Evolutionary conservation across 2,329 filamentous ascomycete species (phyloP).

Genomic region (Scedosporium boydii): DNA sequence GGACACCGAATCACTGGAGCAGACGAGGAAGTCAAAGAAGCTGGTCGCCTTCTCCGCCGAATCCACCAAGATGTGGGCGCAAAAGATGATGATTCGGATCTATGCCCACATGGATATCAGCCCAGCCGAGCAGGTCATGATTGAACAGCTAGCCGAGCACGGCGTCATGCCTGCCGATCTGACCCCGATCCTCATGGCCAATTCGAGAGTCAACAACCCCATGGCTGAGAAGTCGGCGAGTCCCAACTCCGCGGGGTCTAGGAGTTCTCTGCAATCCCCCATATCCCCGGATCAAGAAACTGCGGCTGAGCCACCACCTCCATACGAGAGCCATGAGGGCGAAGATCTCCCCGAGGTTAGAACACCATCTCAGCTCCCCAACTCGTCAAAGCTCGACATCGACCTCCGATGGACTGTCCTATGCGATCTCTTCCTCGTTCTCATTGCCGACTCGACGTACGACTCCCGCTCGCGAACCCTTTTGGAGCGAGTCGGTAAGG

Average conservation of each 20-base stretch:
- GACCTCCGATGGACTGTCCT: conserved; percentile 95
- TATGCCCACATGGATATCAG: conserved; percentile 97
- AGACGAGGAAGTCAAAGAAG: conserved; percentile 52
- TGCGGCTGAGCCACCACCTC: conserved; percentile 41
- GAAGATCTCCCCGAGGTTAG: conserved; percentile 71
- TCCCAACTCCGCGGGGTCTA: conserved; percentile 6
- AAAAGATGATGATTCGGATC: conserved; percentile 94
- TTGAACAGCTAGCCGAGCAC: conserved; percentile 90
- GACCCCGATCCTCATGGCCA: conserved; percentile 79
- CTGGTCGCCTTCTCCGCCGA: conserved; percentile 60
- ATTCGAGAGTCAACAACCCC: conserved; percentile 86
- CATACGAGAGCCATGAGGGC: conserved; percentile 53
- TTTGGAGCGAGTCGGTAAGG: conserved; percentile 71
- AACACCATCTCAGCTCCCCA: conserved; percentile 72
- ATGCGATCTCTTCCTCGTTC: conserved; percentile 86
- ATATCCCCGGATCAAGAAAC: conserved; percentile 30
- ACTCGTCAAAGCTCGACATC: conserved; percentile 80
- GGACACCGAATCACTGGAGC: conserved; percentile 52
- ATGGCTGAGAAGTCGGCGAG: conserved; percentile 47
- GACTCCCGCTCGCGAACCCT: conserved; percentile 79
- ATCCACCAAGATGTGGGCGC: conserved; percentile 86
- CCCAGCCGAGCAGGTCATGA: conserved; percentile 90
- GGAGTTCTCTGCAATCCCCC: conserved; percentile 15
- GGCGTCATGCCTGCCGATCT: conserved; percentile 79
- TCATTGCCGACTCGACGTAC: conserved; percentile 95